These are phyloP conservation scores for Colletotrichum sp. DNA, from an alignment of 2,329 filamentous ascomycete genomes.

Conservation along the genomic window DNA sequence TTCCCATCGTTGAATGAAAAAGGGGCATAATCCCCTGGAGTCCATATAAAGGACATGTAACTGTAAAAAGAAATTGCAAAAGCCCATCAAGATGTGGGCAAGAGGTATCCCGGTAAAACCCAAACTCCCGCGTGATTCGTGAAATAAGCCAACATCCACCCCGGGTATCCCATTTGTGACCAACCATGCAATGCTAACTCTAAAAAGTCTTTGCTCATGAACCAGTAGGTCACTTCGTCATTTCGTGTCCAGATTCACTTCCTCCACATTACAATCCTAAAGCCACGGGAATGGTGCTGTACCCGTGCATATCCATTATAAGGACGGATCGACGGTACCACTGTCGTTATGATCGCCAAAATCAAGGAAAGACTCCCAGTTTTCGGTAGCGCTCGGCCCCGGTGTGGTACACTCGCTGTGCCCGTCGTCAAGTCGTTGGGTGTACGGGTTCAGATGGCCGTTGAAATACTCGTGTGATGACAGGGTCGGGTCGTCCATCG, in stretches of 20 bases:
- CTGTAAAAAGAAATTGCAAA: background rate
- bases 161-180: slow-evolving; percentile 12
- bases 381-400: background rate
- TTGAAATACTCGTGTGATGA: slow-evolving; percentile 9
- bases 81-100: background rate
- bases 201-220: slow-evolving; percentile 20
- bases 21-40: background rate
- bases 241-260: background rate
- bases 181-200: slow-evolving; percentile 20
- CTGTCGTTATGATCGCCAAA: slow-evolving; percentile 24
- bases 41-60: background rate
- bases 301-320: background rate
- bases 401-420: background rate
- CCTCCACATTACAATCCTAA: slow-evolving; percentile 30
- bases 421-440: background rate
- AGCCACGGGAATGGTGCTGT: background rate
- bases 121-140: background rate
- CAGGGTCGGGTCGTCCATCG: background rate
- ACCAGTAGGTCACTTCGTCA: slow-evolving; percentile 4
- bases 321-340: background rate
- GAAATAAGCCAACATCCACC: background rate
- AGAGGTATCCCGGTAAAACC: background rate
- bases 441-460: slow-evolving; percentile 10
- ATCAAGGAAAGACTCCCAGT: slow-evolving; percentile 7
- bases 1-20: background rate